Evolutionary conservation across 352 stramenopile genomes (phyloP), one percentile per base, ranked within the genome.

Genomic region (Pythium utonaiense): DNA sequence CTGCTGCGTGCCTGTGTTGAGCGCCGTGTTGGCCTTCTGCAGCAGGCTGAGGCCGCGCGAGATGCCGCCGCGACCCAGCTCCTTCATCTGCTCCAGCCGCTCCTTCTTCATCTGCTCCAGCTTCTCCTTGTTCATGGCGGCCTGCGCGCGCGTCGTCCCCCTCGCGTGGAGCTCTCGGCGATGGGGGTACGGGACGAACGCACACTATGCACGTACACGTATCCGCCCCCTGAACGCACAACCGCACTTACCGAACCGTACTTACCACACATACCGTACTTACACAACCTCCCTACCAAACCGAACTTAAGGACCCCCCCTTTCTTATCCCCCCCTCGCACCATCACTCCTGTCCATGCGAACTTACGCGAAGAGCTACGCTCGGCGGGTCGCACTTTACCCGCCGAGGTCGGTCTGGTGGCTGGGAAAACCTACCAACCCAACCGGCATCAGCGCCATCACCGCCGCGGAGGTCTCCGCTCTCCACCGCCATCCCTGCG

Each of bases 61-160:
- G 25, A 95, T 55, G 2, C 80, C 73, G 14, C 79, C 83, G 51
- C 80, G 80, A 21, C 86, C 84, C 25, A 92, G 73, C 74, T 95
- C 86, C 60, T 79, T 83, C 84, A 95, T 95, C 64, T 95, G 82
- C 72, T 93, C 86, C 25, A 95, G 78, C 73, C 89, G 87, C 69
- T 95, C 83, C 71, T 93, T 93, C 73, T 93, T 93, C 78, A 93
- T 93, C 57, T 67, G 65, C 65, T 71, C 65, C 14, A 71, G 65
- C 50, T 67, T 67, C 50, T 71, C 65, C 65, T 71, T 71, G 55
- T 71, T 71, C 65, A 71, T 71, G 16, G 34, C 49, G 42, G 3
- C 36, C 14, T 17, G 14, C 8, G 16, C 14, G 36, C 6, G 12
- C 36, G 36, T 22, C 36, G 36, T 42, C 36, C 36, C 14, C 36